Evolutionary conservation across 2,329 filamentous ascomycete species (phyloP), one percentile per base, ranked within the genome.

Genomic region (Diplodia sapinea): DNA sequence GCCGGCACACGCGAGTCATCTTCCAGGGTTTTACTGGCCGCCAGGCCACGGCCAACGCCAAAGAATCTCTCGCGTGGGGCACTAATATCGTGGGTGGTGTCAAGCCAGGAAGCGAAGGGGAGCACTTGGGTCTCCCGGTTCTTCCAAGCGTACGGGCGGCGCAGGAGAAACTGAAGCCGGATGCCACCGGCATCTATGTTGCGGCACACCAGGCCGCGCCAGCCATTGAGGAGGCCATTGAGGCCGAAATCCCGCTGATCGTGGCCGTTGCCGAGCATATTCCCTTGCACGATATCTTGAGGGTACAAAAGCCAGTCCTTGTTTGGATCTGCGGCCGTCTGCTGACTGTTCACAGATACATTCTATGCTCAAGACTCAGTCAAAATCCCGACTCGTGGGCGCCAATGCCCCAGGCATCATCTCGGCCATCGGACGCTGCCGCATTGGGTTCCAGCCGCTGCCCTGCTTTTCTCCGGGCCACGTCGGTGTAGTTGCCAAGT

Each of bases 321-420:
- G n/a, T 36, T 20, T 11, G 33, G 29, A 26, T 61, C n/a, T 2
- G 17, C 38, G 54, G 20, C 31, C 20, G n/a, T 68, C 51, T 51
- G 72, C 69, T 70, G 17, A 63, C 15, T 9, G 20, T 29, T 40
- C 3, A 36, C 66, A 90, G 79, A 87, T 91, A 63, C 88, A 92
- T 63, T 88, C 88, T 29, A 88, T 92, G 59, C 83, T 94, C 4
- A 83, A 87, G 69, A 90, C 89, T 0, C 91, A 94, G 74, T 88
- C 85, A 1, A 89, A 86, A 71, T 91, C 89, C 0, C 83, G 91
- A 7, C 83, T 94, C 0, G 89, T 94, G 0, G 91, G 91, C 1
- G 89, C 91, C n/a, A 94, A 94, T 75, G 91, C 89, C 23, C 91
- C 91, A 0, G 91, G 91, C 0, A 93, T 94, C 69, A 92, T 94